Conservation (phyloP, 2,329 filamentous ascomycete genomes). For the Dactylellina sp. region DNA sequence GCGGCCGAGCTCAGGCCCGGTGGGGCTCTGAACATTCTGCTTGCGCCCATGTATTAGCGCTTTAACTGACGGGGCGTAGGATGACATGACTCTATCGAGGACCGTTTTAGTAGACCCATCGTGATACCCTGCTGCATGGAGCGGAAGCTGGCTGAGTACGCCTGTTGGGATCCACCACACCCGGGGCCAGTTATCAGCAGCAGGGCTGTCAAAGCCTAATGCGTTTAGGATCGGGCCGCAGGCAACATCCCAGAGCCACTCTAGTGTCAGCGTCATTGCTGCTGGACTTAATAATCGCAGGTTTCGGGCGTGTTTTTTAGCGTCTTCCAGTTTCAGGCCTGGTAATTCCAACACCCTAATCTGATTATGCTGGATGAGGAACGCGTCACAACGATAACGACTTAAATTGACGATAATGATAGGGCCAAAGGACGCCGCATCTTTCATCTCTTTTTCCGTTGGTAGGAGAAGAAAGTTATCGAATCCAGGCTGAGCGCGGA, state of each 20-base stretch:
- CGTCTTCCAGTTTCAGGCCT: background rate
- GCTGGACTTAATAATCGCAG: background rate
- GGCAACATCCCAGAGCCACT: slow-evolving; percentile 62
- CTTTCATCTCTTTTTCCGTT: slow-evolving; percentile 16
- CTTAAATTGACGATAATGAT: slow-evolving; percentile 34
- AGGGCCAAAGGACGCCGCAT: slow-evolving; percentile 4
- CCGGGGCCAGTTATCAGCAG: slow-evolving; percentile 49
- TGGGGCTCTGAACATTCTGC: background rate
- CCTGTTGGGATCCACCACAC: slow-evolving; percentile 64
- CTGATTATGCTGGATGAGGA: slow-evolving; percentile 8
- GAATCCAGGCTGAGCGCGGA: slow-evolving; percentile 25
- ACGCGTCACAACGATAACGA: slow-evolving; percentile 27
- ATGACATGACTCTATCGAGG: slow-evolving; percentile 57
- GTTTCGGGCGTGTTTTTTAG: background rate
- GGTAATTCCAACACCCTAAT: slow-evolving; percentile 14
- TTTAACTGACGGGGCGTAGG: slow-evolving; percentile 22
- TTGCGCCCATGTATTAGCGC: slow-evolving; percentile 16
- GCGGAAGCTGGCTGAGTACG: slow-evolving; percentile 60
- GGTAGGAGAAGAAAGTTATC: slow-evolving; percentile 38
- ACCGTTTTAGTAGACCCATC: slow-evolving; percentile 59
- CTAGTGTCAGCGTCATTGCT: slow-evolving; percentile 41
- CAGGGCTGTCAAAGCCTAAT: slow-evolving; percentile 59
- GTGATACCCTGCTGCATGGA: slow-evolving; percentile 63
- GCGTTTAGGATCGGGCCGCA: slow-evolving; percentile 60
- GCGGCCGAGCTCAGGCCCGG: background rate